Conservation (phyloP, 805 yeast species). For the Diddensiella caesifluorescens region DNA sequence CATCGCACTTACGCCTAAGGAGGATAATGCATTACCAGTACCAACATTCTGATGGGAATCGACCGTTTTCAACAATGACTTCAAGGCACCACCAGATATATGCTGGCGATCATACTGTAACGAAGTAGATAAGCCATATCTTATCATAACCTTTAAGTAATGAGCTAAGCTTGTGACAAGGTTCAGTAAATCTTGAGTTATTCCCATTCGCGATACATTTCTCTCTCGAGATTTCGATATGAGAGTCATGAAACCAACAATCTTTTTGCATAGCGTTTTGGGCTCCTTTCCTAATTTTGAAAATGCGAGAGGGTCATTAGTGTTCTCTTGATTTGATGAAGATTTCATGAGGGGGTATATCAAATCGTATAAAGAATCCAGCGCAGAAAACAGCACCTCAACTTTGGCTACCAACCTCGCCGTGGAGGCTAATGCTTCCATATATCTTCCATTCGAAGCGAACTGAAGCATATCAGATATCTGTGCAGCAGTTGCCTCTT, state of each 20-base stretch:
- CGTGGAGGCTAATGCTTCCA: slow-evolving; percentile 62
- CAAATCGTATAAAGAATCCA: slow-evolving; percentile 47
- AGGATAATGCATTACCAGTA: slow-evolving; percentile 27
- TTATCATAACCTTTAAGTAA: slow-evolving; percentile 75
- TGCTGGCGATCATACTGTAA: slow-evolving; percentile 42
- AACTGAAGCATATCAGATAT: slow-evolving; percentile 86
- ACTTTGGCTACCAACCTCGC: slow-evolving; percentile 67
- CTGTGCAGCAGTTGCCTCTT: slow-evolving; percentile 82
- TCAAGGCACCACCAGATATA: slow-evolving; percentile 56
- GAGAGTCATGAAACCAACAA: slow-evolving; percentile 82
- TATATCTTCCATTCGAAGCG: slow-evolving; percentile 69
- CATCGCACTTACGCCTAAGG: slow-evolving; percentile 28
- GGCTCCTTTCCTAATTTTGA: slow-evolving; percentile 51
- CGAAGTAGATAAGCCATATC: slow-evolving; percentile 75
- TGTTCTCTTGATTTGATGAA: slow-evolving; percentile 11
- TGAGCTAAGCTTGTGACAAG: slow-evolving; percentile 90
- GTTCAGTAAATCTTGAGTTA: slow-evolving; percentile 48
- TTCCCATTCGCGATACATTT: slow-evolving; percentile 21
- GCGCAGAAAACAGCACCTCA: slow-evolving; percentile 69
- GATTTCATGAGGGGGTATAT: slow-evolving; percentile 19
- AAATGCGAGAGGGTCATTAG: slow-evolving; percentile 13
- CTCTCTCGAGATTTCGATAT: slow-evolving; percentile 48
- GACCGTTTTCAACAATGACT: slow-evolving; percentile 53
- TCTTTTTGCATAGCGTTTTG: slow-evolving; percentile 77
- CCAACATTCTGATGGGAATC: slow-evolving; percentile 38